Conservation (phyloP, 306 rosid species). For the Potentilla sterilis region DNA sequence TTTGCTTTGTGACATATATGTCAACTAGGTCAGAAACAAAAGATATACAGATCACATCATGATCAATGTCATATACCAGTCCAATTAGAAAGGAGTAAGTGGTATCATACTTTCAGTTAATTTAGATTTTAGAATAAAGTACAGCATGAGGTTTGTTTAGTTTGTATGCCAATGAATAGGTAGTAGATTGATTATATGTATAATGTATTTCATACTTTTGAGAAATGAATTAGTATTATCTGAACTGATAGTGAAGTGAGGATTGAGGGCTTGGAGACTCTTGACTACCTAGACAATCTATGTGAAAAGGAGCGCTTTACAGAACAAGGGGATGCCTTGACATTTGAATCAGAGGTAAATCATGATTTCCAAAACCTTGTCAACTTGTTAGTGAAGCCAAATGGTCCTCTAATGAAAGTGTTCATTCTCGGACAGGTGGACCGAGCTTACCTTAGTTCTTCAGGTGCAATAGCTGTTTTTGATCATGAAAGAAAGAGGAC, state of each 20-base stretch:
- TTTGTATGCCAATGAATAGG: background rate
- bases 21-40: background rate
- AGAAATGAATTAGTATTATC: slow-evolving; percentile 17
- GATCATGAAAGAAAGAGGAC: slow-evolving; percentile 84
- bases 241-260: slow-evolving; percentile 75
- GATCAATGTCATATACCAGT: background rate
- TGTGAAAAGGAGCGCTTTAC: slow-evolving; percentile 71
- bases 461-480: slow-evolving; percentile 54
- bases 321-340: slow-evolving; percentile 85
- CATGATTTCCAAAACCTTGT: background rate
- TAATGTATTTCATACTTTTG: background rate
- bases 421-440: slow-evolving; percentile 55
- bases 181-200: background rate
- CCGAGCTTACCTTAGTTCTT: slow-evolving; percentile 68
- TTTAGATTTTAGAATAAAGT: slow-evolving; percentile 5
- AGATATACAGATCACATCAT: background rate
- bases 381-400: background rate
- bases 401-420: background rate
- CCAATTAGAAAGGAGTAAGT: background rate
- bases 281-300: slow-evolving; percentile 74
- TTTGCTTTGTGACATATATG: background rate
- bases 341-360: slow-evolving; percentile 90
- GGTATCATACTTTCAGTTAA: background rate
- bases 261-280: slow-evolving; percentile 91
- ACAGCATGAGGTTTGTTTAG: background rate